Conservation (phyloP, 345 rosid species). For the Salix dunnii region DNA sequence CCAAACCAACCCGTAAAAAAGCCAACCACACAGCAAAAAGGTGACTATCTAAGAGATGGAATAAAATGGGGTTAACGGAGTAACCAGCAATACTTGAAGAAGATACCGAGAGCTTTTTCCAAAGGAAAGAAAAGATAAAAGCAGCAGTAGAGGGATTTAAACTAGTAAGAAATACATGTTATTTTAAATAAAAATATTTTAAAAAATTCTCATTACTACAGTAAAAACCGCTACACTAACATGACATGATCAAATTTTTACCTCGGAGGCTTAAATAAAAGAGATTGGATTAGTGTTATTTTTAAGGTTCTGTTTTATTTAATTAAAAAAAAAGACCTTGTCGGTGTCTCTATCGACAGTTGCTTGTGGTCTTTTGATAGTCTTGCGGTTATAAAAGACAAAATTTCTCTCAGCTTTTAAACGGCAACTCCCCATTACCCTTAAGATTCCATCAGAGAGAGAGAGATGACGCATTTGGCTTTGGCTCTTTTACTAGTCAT, state of each 20-base stretch:
- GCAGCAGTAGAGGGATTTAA: background rate
- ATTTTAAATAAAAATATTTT: too few species aligned
- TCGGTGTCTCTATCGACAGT: background rate
- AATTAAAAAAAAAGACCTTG: background rate
- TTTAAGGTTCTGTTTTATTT: background rate
- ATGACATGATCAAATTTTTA: background rate
- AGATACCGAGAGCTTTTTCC: background rate
- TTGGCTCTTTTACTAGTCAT: slow-evolving; percentile 7
- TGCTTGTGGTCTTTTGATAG: background rate
- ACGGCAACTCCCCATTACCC: background rate
- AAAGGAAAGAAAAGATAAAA: background rate
- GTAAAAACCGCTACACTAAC: too few species aligned
- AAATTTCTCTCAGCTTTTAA: slow-evolving; percentile 18
- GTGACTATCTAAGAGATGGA: too few species aligned
- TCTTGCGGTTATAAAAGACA: slow-evolving; percentile 13
- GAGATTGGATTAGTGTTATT: background rate
- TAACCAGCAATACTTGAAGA: background rate
- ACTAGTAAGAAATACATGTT: too few species aligned
- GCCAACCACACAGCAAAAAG: background rate
- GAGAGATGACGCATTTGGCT: slow-evolving; percentile 42
- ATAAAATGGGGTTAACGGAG: background rate
- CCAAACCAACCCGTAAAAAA: background rate
- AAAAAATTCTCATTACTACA: too few species aligned
- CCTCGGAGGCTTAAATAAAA: background rate
- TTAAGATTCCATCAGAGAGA: slow-evolving; percentile 2